These are phyloP conservation scores for Ceratonia siliqua DNA, from an alignment of 306 rosid species.

Conservation along the genomic window DNA sequence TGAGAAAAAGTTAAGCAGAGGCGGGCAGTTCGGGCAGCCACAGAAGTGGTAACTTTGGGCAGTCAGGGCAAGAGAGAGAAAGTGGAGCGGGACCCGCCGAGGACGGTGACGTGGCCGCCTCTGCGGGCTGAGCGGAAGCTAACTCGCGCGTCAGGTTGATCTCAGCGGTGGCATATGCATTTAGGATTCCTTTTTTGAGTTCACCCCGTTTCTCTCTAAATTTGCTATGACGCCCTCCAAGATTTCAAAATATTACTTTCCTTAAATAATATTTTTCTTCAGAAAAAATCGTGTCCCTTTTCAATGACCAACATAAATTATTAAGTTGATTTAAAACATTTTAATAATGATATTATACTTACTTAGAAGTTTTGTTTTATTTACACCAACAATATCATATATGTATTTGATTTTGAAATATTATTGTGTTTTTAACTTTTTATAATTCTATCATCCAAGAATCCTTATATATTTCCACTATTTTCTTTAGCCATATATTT, in stretches of 20 bases:
- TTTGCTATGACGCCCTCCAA: background rate
- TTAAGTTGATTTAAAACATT: too few relatives aligned
- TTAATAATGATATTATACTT: too few relatives aligned
- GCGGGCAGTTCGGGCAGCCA: conserved; percentile 47
- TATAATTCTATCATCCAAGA: too few relatives aligned
- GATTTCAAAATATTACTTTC: background rate
- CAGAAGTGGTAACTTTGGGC: conserved; percentile 33
- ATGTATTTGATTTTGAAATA: too few relatives aligned
- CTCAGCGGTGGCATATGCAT: conserved; percentile 18
- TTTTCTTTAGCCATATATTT: too few relatives aligned
- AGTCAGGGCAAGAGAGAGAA: conserved; percentile 44
- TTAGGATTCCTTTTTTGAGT: background rate
- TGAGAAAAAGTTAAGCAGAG: background rate
- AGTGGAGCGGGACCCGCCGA: conserved; percentile 32
- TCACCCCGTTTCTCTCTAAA: background rate
- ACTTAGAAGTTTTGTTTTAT: too few relatives aligned
- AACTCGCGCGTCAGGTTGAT: conserved; percentile 52
- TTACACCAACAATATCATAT: too few relatives aligned
- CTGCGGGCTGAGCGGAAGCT: conserved; percentile 29
- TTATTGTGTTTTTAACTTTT: too few relatives aligned
- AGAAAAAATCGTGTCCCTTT: too few relatives aligned
- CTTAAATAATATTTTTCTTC: background rate
- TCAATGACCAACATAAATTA: too few relatives aligned
- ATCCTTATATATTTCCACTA: too few relatives aligned
- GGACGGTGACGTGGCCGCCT: conserved; percentile 49